Conservation (phyloP, 1,284 basidiomycete species). For the Irpex rosettiformis region DNA sequence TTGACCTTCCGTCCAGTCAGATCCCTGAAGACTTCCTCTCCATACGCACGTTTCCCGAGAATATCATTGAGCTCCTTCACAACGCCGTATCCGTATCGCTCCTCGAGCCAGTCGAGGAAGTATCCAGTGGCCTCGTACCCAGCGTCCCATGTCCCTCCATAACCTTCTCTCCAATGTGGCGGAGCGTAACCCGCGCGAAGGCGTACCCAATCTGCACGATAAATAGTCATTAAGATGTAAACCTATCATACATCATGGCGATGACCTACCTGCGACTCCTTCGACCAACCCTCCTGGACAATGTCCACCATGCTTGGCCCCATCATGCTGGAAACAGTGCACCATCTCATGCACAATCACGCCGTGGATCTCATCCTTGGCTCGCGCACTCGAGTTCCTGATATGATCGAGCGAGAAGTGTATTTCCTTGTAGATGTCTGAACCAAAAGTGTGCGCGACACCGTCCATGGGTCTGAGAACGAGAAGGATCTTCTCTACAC, state of each 20-base stretch:
- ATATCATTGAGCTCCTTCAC: slow-evolving; percentile 52
- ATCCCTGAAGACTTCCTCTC: slow-evolving; percentile 46
- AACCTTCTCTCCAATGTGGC: slow-evolving; percentile 57
- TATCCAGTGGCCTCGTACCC: slow-evolving; percentile 70
- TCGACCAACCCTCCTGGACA: slow-evolving; percentile 69
- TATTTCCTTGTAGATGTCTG: slow-evolving; percentile 60
- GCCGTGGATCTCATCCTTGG: slow-evolving; percentile 57
- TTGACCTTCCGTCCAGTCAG: slow-evolving; percentile 48
- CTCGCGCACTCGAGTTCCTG: slow-evolving; percentile 36
- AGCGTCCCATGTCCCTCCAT: slow-evolving; percentile 59
- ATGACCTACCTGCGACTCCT: slow-evolving; percentile 59
- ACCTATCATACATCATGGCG: not conserved
- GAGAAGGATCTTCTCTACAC: slow-evolving; percentile 51
- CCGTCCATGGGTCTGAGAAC: slow-evolving; percentile 63
- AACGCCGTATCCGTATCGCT: slow-evolving; percentile 46
- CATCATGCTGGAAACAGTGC: slow-evolving; percentile 72
- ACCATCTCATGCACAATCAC: slow-evolving; percentile 68
- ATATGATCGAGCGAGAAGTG: slow-evolving; percentile 67
- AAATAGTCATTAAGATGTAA: not conserved
- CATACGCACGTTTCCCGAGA: slow-evolving; percentile 48
- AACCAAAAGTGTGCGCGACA: slow-evolving; percentile 60
- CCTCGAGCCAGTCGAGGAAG: slow-evolving; percentile 71
- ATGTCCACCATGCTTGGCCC: slow-evolving; percentile 35
- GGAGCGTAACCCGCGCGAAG: slow-evolving; percentile 52
- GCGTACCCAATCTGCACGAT: slow-evolving; percentile 60